Base-by-base conservation (phyloP, 345 rosid species). In the Viola odorata region DNA sequence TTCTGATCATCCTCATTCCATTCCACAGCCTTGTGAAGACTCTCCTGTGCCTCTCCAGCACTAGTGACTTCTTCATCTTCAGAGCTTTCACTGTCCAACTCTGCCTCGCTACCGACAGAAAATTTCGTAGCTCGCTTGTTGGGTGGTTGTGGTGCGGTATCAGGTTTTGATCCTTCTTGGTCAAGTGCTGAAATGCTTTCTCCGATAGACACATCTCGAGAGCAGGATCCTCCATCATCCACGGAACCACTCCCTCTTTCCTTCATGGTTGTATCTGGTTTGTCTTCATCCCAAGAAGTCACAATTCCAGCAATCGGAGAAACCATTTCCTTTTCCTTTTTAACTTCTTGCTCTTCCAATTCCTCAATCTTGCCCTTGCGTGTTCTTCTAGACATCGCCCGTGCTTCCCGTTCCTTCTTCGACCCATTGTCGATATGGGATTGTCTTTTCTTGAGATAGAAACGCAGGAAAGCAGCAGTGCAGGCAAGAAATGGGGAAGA, bases 1-100 rank as follows among this genome's bases (percentile, higher is more conserved):
- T 88, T 83, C 67, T 86, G 91, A 70, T 90, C 95, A 71, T 85
- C 84, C 57, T 80, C 90, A 3, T 81, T 90, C 97, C 96, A 89
- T 69, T 78, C 85, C 16, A 83, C 80, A 0, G 81, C 91, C 60
- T 75, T 69, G 36, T 69, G 75, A 50, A 71, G 41, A 14, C 67
- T 70, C 49, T 60, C 73, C 37, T 61, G 76, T 0, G 56, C 61
- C 65, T 75, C 85, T 23, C 73, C 77, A 13, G 70, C 84, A 5
- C 71, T 81, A 0, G 32, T 23, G 32, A 23, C 32, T 23, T 76
- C 78, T 8, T 59, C 84, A 57, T 71, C 82, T 32, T 69, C 84
- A 12, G 74, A 71, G 61, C 68, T 72, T 42, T 69, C 69, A 60
- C 62, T 73, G 42, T 84, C 86, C 12, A 38, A 61, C 73, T 73